Evolutionary conservation across 2,329 filamentous ascomycete species (phyloP).

Genomic region (Hymenoscyphus fructigenus): DNA sequence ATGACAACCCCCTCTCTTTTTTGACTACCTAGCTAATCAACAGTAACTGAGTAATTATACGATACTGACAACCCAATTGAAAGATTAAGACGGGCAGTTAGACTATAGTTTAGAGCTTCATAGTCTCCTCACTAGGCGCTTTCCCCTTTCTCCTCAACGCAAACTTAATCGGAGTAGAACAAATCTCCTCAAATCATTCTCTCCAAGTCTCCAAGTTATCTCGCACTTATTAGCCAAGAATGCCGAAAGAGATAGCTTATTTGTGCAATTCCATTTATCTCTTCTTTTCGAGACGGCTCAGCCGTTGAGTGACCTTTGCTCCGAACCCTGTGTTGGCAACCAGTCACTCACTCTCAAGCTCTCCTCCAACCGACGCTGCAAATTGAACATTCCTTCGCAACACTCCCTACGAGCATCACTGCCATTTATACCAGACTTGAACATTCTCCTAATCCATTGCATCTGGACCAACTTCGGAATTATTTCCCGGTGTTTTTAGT

Average conservation of each 20-base stretch:
- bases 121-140: neutral
- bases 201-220: neutral
- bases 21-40: neutral
- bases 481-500: conserved; percentile 7
- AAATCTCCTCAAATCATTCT: neutral
- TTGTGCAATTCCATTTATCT: neutral
- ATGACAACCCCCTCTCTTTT: neutral
- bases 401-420: conserved; percentile 1
- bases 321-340: conserved; percentile 10
- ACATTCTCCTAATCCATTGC: neutral
- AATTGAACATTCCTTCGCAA: conserved; percentile 28
- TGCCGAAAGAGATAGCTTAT: neutral
- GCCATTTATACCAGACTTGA: neutral
- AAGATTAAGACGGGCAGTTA: neutral
- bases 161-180: neutral
- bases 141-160: neutral
- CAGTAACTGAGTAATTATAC: neutral
- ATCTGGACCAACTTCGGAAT: neutral
- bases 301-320: neutral
- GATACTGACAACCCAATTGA: neutral
- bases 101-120: neutral
- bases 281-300: neutral
- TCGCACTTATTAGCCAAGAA: neutral
- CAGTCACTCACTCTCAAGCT: neutral
- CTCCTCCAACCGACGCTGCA: conserved; percentile 7